Evolutionary conservation across 2,329 filamentous ascomycete species (phyloP), one percentile per base, ranked within the genome.

Genomic region (Pyrenochaeta sp.): DNA sequence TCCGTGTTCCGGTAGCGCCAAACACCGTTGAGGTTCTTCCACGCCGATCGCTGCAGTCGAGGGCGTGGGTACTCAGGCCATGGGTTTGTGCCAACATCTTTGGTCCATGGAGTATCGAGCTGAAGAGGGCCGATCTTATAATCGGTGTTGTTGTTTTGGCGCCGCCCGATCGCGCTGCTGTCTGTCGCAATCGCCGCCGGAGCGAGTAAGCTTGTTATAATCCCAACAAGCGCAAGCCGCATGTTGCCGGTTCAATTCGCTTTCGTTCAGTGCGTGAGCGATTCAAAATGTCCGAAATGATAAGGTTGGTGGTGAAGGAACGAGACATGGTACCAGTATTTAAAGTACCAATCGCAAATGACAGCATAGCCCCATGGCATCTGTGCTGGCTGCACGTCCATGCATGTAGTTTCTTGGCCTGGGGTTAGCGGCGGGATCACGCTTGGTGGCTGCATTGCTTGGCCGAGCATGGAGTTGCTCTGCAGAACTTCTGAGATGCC

Each of bases 61-160:
- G 85, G 85, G 0, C 84, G 81, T 9, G 85, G 85, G 58, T 87
- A 79, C 43, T 87, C 82, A 1, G 82, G 82, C 84, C 84, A 85
- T 0, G 83, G 82, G 33, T 81, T 72, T 1, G 76, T 83, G 30
- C 83, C 83, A 17, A 84, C 80, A 4, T 78, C 71, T 49, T 77
- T 70, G 1, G 83, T 85, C 83, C 83, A 85, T 62, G 29, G 71
- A 53, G 73, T 83, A 78, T 71, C 68, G 14, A 70, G 64, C 2
- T 67, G 69, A 7, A 65, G 66, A 21, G 61, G 52, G 36, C 68
- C 63, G 21, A 73, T 45, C 30, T 62, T 54, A 51, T 75, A 75
- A n/a, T 61, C 67, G 1, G 66, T 62, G n/a, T 50, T 68, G 14
- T 71, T 75, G n/a, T 72, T 53, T 32, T 64, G 61, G 4, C 66